phyloP scores from a whole-genome alignment of 2,329 filamentous ascomycete genomes.

The Metarhizium brunneum region DNA sequence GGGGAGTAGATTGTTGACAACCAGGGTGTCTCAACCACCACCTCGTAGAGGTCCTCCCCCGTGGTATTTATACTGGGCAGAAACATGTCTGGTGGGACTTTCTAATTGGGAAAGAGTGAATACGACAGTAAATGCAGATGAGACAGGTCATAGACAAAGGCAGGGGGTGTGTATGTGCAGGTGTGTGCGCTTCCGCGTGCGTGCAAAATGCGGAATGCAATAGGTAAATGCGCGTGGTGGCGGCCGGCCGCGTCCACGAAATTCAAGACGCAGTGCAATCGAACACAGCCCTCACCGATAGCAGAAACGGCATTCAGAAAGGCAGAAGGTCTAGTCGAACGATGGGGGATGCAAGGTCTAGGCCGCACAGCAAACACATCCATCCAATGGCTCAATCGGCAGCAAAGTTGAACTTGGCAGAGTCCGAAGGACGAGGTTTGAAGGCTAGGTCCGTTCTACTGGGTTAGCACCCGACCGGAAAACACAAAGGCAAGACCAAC shows the following conservation, averaged over 20 bases:
- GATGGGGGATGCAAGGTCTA: too few species aligned
- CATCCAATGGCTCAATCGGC: too few species aligned
- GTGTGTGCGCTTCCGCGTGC: not conserved
- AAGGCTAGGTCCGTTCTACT: too few species aligned
- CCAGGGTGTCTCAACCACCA: slow-evolving; percentile 2
- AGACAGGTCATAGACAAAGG: not conserved
- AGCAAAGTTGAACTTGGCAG: too few species aligned
- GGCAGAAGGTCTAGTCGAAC: too few species aligned
- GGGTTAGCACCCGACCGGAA: too few species aligned
- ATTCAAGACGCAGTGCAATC: not conserved
- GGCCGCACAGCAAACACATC: too few species aligned
- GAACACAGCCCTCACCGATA: not conserved
- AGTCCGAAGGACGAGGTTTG: too few species aligned
- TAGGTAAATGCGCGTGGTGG: not conserved
- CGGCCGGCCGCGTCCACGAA: not conserved
- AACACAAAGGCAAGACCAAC: too few species aligned
- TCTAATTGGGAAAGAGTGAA: not conserved
- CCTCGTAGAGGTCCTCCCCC: slow-evolving; percentile 4
- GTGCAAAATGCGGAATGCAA: not conserved
- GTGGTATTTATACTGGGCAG: slow-evolving; percentile 9
- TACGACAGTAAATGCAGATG: not conserved
- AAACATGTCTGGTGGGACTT: slow-evolving; percentile 3
- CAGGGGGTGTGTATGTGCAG: not conserved
- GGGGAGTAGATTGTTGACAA: not conserved
- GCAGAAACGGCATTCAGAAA: too few species aligned